These are phyloP conservation scores for Aspergillus affinis DNA, from an alignment of 495 filamentous ascomycete genomes.

Conservation along the genomic window DNA sequence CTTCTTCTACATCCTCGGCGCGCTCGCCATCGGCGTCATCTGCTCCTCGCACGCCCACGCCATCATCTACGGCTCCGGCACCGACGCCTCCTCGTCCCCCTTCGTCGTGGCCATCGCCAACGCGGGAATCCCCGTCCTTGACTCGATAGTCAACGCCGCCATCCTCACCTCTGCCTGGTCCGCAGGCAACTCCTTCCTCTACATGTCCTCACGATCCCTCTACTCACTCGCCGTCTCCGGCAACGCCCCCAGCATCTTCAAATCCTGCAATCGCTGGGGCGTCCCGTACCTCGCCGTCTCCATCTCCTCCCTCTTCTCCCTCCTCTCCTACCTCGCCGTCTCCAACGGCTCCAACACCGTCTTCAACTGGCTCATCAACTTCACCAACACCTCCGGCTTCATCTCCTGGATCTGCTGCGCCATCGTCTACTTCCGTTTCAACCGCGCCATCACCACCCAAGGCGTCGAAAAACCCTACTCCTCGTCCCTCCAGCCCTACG, in stretches of 20 bases:
- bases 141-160: conserved; percentile 75
- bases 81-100: conserved; percentile 51
- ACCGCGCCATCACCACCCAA: conserved; percentile 51
- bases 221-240: conserved; percentile 56
- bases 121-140: conserved; percentile 64
- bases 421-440: conserved; percentile 61
- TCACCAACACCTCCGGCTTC: conserved; percentile 59
- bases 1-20: conserved; percentile 71
- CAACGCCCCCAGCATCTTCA: conserved; percentile 49
- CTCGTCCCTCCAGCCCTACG: conserved; percentile 53
- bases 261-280: conserved; percentile 47
- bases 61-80: conserved; percentile 52
- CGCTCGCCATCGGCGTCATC: conserved; percentile 58
- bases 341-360: conserved; percentile 35
- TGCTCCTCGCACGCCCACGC: conserved; percentile 49
- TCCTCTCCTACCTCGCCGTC: conserved; percentile 39
- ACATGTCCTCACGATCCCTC: conserved; percentile 71
- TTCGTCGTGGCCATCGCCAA: conserved; percentile 61
- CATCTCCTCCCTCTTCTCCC: conserved; percentile 33
- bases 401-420: conserved; percentile 62
- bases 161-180: conserved; percentile 70
- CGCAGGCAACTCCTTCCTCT: conserved; percentile 76
- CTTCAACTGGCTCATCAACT: conserved; percentile 59
- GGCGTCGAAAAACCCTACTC: conserved; percentile 55
- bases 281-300: conserved; percentile 49